Conservation (phyloP, 257 asterid genomes). For the Primulina eburnea region DNA sequence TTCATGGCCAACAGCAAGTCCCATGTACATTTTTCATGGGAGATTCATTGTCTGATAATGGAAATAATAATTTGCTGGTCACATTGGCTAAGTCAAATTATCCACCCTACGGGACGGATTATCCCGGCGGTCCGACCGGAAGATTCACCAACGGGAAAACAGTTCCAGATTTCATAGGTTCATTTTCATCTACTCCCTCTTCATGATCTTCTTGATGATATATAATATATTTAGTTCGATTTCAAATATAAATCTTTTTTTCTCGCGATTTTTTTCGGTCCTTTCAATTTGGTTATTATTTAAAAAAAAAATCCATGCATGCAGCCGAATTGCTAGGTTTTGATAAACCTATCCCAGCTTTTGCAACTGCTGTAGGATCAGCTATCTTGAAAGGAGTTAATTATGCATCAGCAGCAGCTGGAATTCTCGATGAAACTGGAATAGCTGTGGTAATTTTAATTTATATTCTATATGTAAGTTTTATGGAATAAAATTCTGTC, state of each 20-base stretch:
- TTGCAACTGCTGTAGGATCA: conserved; percentile 29
- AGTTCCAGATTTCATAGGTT: conserved; percentile 40
- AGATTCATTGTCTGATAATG: conserved; percentile 55
- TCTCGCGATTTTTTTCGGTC: no score
- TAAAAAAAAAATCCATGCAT: not conserved
- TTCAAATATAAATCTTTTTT: no score
- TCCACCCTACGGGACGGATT: conserved; percentile 63
- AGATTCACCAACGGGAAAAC: conserved; percentile 45
- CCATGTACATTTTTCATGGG: conserved; percentile 50
- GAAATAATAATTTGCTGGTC: conserved; percentile 46
- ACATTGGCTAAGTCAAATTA: conserved; percentile 46
- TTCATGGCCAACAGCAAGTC: conserved; percentile 30
- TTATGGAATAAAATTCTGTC: no score
- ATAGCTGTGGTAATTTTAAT: conserved; percentile 18
- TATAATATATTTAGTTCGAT: no score
- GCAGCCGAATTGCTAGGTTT: conserved; percentile 49
- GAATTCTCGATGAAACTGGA: conserved; percentile 53
- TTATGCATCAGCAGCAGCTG: conserved; percentile 64
- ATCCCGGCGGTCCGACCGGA: conserved; percentile 45
- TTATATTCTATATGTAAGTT: no score
- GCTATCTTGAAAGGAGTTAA: conserved; percentile 45
- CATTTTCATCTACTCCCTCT: not conserved
- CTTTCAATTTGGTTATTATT: no score
- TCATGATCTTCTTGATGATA: no score
- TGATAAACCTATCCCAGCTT: conserved; percentile 36